Percentiles rank a stretch among this genome's conserved stretches.
Evolutionary conservation across 2,329 filamentous ascomycete species (phyloP).

Genomic region (Elsinoe arachidis): DNA sequence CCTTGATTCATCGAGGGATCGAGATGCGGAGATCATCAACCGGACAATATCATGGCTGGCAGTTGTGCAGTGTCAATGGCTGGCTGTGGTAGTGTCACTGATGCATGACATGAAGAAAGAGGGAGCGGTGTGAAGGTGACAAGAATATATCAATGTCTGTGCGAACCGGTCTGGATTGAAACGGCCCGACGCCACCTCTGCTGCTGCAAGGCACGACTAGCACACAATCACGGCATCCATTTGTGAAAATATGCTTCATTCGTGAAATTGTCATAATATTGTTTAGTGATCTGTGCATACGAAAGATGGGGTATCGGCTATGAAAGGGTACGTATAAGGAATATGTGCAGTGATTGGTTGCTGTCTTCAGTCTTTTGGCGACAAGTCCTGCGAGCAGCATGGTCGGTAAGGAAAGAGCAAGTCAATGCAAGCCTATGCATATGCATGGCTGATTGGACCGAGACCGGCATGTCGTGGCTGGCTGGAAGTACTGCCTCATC

Average conservation of each 20-base stretch:
- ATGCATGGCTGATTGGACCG: too few species aligned
- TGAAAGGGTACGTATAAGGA: too few species aligned
- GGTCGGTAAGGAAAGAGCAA: too few species aligned
- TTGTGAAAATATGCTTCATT: background rate
- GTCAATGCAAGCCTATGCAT: too few species aligned
- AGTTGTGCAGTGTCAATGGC: background rate
- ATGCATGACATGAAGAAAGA: background rate
- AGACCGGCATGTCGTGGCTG: too few species aligned
- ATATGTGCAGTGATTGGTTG: too few species aligned
- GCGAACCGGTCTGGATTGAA: background rate
- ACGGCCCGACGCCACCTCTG: slow-evolving; percentile 4
- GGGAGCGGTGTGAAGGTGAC: background rate
- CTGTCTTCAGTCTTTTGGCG: too few species aligned
- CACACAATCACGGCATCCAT: background rate
- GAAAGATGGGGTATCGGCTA: background rate
- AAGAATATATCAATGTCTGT: background rate
- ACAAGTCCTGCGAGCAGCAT: too few species aligned
- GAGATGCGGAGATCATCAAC: background rate
- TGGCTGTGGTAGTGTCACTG: background rate
- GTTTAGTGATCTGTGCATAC: background rate
- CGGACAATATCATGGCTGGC: too few species aligned
- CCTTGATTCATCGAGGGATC: background rate
- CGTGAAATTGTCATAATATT: background rate
- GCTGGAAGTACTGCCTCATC: background rate
- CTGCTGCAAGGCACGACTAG: background rate